A percentile compares a stretch with the other conserved stretches of the same genome.
These are phyloP conservation scores for Trichoderma atrobrunneum DNA, from an alignment of 2,329 filamentous ascomycete species.

Conservation along the genomic window DNA sequence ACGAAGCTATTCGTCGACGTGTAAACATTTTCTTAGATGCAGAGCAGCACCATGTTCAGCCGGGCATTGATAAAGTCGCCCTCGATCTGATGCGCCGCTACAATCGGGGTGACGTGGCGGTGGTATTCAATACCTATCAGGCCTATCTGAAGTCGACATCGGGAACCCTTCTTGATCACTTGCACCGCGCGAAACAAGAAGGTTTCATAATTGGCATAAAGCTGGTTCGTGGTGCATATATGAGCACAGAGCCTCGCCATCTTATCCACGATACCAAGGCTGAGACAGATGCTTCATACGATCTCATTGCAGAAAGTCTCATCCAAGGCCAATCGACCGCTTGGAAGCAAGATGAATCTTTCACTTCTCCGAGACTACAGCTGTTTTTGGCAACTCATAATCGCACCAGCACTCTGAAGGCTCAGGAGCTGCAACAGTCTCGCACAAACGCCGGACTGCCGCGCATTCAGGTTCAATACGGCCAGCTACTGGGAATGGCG, in stretches of 20 bases:
- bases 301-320: constrained; percentile 46
- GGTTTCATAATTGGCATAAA: constrained; percentile 55
- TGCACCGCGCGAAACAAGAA: constrained; percentile 43
- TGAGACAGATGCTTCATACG: constrained; percentile 52
- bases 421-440: constrained; percentile 41
- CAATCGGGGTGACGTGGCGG: constrained; percentile 37
- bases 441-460: constrained; percentile 35
- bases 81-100: constrained; percentile 38
- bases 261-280: constrained; percentile 54
- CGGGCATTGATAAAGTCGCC: constrained; percentile 35
- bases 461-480: constrained; percentile 42
- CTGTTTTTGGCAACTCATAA: constrained; percentile 57
- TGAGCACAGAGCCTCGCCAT: constrained; percentile 46
- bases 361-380: constrained; percentile 42
- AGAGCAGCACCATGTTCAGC: constrained; percentile 45
- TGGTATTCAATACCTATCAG: constrained; percentile 54
- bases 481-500: constrained; percentile 57
- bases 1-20: constrained; percentile 30
- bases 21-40: constrained; percentile 47
- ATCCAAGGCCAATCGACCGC: constrained; percentile 36
- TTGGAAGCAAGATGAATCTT: constrained; percentile 17
- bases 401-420: constrained; percentile 38
- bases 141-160: constrained; percentile 52
- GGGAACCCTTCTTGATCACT: constrained; percentile 41
- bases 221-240: constrained; percentile 56